Evolutionary conservation across 805 yeast species (phyloP).

Genomic region (Metschnikowia aberdeeniae): DNA sequence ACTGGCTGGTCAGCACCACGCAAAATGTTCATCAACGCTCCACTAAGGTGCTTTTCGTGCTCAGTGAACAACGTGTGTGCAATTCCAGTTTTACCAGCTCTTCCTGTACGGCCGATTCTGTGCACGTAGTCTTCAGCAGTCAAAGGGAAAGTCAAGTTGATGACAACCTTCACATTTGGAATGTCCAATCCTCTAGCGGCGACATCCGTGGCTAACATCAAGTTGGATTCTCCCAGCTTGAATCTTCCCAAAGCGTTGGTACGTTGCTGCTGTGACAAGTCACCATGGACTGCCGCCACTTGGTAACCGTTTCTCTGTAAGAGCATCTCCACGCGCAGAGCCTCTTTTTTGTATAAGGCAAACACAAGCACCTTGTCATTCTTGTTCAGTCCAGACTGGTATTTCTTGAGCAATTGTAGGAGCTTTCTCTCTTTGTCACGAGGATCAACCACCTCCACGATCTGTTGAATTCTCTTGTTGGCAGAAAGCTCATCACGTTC

Average conservation of each 20-base stretch:
- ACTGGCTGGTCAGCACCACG: constrained; percentile 94
- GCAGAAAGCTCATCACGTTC: constrained; percentile 92
- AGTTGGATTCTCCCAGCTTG: constrained; percentile 70
- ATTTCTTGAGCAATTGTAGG: constrained; percentile 65
- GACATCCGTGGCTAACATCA: constrained; percentile 94
- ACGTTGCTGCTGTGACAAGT: constrained; percentile 87
- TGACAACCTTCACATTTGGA: constrained; percentile 93
- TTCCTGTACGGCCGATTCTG: constrained; percentile 96
- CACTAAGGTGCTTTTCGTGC: constrained; percentile 92
- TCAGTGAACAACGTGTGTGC: constrained; percentile 96
- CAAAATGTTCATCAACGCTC: constrained; percentile 87
- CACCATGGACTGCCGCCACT: constrained; percentile 96
- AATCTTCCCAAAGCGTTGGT: constrained; percentile 81
- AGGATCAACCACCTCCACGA: constrained; percentile 84
- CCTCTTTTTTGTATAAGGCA: constrained; percentile 96
- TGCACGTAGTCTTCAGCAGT: constrained; percentile 97
- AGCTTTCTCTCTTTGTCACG: constrained; percentile 74
- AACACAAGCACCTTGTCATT: constrained; percentile 86
- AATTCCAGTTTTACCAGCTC: constrained; percentile 93
- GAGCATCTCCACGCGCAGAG: constrained; percentile 79
- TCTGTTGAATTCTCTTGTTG: constrained; percentile 87
- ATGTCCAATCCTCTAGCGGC: constrained; percentile 98
- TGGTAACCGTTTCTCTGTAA: constrained; percentile 68
- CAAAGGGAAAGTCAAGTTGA: constrained; percentile 92
- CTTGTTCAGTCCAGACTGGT: constrained; percentile 59